phyloP scores from a whole-genome alignment of 805 yeast species.

The Helenozyma baotianmanensis region DNA sequence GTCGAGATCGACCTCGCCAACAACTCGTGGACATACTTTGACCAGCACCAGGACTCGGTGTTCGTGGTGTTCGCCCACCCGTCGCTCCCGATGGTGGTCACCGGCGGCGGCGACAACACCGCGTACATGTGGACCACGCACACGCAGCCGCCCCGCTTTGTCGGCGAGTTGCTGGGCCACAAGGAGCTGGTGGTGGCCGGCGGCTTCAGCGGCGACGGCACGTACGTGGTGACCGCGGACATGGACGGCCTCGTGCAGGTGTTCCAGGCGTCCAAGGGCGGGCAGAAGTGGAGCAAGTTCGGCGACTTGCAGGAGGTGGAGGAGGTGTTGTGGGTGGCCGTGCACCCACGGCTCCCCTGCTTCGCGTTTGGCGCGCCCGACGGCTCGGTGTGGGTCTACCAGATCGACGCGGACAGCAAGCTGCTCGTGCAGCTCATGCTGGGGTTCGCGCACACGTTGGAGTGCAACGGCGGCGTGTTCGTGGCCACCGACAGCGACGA shows the following conservation, averaged over 20 bases:
- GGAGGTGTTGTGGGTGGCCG: constrained; percentile 78
- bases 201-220: constrained; percentile 79
- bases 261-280: constrained; percentile 66
- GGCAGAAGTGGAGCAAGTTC: constrained; percentile 73
- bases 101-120: constrained; percentile 93
- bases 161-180: constrained; percentile 73
- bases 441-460: constrained; percentile 75
- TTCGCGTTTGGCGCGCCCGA: constrained; percentile 91
- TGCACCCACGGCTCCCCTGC: constrained; percentile 73
- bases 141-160: constrained; percentile 75
- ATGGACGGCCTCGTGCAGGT: constrained; percentile 86
- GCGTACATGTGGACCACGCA: constrained; percentile 93
- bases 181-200: constrained; percentile 85
- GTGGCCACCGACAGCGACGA: constrained; percentile 51
- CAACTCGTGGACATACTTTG: constrained; percentile 87
- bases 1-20: constrained; percentile 84
- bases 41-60: constrained; percentile 82
- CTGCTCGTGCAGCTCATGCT: constrained; percentile 66
- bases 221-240: constrained; percentile 81
- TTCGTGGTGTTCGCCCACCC: constrained; percentile 84
- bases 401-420: constrained; percentile 46
- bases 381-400: constrained; percentile 94
- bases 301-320: constrained; percentile 81
- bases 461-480: constrained; percentile 78
- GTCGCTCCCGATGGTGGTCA: constrained; percentile 72